Percentiles rank a stretch among this genome's conserved stretches.
These are phyloP conservation scores for Dioszegia aurantiaca DNA, from an alignment of 768 basidiomycete species.

Conservation along the genomic window DNA sequence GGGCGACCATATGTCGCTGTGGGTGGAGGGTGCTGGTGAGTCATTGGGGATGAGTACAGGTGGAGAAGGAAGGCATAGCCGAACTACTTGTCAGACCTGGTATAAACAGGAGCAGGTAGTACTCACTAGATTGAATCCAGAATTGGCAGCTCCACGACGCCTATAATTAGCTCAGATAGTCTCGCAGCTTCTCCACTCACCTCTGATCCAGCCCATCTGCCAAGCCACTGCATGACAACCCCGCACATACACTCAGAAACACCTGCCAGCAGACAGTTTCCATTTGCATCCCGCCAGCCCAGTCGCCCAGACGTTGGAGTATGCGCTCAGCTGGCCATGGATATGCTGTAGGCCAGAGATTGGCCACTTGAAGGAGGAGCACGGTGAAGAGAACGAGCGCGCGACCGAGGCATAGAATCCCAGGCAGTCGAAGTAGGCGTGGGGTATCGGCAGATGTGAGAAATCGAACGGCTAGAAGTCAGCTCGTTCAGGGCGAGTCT, in stretches of 20 bases:
- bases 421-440: constrained; percentile 37
- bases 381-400: constrained; percentile 41
- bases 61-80: constrained; percentile 47
- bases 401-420: constrained; percentile 30
- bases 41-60: constrained; percentile 46
- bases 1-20: constrained; percentile 33
- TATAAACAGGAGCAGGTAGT: background rate
- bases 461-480: constrained; percentile 18
- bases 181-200: constrained; percentile 15
- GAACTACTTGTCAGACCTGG: constrained; percentile 27
- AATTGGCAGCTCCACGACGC: constrained; percentile 33
- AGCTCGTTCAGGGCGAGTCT: constrained; percentile 2
- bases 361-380: constrained; percentile 42
- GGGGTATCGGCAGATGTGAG: constrained; percentile 28
- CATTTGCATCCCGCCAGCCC: constrained; percentile 44
- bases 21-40: constrained; percentile 40
- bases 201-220: constrained; percentile 42
- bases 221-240: constrained; percentile 34
- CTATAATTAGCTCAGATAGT: constrained; percentile 14
- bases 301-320: constrained; percentile 25
- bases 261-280: constrained; percentile 47
- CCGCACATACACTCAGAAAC: constrained; percentile 43
- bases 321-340: constrained; percentile 15
- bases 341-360: constrained; percentile 32
- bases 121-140: constrained; percentile 48